These are phyloP conservation scores for Verticillium dahliae DNA, from an alignment of 2,329 filamentous ascomycete species.

Conservation along the genomic window DNA sequence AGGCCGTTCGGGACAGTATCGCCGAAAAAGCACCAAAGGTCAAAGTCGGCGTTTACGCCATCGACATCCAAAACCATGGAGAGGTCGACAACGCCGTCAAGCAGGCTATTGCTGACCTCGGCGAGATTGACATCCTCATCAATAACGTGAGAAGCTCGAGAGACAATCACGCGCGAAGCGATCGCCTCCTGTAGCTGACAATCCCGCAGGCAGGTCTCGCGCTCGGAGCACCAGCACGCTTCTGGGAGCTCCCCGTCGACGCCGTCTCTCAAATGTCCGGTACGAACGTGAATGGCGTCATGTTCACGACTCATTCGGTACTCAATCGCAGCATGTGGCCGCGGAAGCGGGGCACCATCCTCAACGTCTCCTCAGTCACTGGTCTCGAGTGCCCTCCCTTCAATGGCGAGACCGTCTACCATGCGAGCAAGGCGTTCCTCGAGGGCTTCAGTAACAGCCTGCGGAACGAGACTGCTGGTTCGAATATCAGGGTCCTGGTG, in stretches of 20 bases:
- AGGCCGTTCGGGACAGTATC: slow-evolving; percentile 12
- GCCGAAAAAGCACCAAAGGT: slow-evolving; percentile 5
- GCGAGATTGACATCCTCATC: slow-evolving; percentile 34
- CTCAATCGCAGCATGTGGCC: slow-evolving; percentile 34
- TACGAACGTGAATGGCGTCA: slow-evolving; percentile 41
- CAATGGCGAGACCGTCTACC: slow-evolving; percentile 40
- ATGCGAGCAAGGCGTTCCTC: slow-evolving; percentile 37
- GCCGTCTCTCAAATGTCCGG: slow-evolving; percentile 36
- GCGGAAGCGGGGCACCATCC: slow-evolving; percentile 28
- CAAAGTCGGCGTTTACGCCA: slow-evolving; percentile 8
- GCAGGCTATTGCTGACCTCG: slow-evolving; percentile 22
- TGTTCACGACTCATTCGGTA: slow-evolving; percentile 36
- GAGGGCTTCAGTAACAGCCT: slow-evolving; percentile 43
- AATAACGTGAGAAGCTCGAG: slow-evolving; percentile 27
- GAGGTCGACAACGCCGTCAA: slow-evolving; percentile 22
- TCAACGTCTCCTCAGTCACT: slow-evolving; percentile 41
- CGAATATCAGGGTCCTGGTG: slow-evolving; percentile 38
- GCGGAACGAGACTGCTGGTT: slow-evolving; percentile 36
- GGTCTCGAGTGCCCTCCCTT: slow-evolving; percentile 41
- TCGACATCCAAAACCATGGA: slow-evolving; percentile 24
- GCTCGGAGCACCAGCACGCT: slow-evolving; percentile 34
- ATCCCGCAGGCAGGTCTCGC: slow-evolving; percentile 32
- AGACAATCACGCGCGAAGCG: background rate
- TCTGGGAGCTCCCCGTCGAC: slow-evolving; percentile 31
- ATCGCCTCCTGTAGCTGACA: background rate